Evolutionary conservation across 192 early-diverging fungal species (phyloP).

Genomic region (Mortierella hygrophila): DNA sequence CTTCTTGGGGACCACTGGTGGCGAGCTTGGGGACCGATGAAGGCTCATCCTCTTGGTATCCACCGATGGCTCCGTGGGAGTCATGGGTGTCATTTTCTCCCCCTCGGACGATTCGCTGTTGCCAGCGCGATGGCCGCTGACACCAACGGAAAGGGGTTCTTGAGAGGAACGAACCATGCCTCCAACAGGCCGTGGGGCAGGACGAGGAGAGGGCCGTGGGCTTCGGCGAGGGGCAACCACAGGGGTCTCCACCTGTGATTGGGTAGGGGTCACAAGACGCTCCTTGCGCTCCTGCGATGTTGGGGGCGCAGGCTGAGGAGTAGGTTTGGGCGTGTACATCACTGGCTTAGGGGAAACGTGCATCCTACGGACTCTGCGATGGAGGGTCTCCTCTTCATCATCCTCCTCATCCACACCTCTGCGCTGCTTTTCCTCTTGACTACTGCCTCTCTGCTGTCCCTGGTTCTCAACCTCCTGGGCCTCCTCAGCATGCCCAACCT

Average conservation of each 20-base stretch:
- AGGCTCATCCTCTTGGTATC: conserved; percentile 22
- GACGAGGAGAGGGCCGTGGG: conserved; percentile 22
- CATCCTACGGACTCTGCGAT: conserved; percentile 30
- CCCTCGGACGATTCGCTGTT: background rate
- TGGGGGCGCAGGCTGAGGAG: conserved; percentile 19
- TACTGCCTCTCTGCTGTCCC: background rate
- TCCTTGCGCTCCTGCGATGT: background rate
- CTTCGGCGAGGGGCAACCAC: conserved; percentile 38
- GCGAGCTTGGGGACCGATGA: conserved; percentile 9
- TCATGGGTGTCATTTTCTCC: background rate
- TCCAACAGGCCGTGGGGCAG: conserved; percentile 31
- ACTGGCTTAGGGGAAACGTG: background rate
- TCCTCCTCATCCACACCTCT: conserved; percentile 17
- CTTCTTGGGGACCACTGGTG: conserved; percentile 45
- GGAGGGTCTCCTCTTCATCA: conserved; percentile 43
- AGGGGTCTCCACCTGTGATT: background rate
- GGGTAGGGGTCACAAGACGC: background rate
- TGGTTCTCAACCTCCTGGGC: background rate
- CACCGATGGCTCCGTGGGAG: background rate
- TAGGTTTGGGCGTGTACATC: background rate
- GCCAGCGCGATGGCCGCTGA: background rate
- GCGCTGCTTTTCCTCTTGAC: background rate
- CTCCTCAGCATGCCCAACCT: background rate
- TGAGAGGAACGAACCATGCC: conserved; percentile 15
- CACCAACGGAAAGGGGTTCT: background rate